Evolutionary conservation across 2,329 filamentous ascomycete genomes (phyloP), one percentile per base, ranked within the genome.

Genomic region (Pyricularia sp.): DNA sequence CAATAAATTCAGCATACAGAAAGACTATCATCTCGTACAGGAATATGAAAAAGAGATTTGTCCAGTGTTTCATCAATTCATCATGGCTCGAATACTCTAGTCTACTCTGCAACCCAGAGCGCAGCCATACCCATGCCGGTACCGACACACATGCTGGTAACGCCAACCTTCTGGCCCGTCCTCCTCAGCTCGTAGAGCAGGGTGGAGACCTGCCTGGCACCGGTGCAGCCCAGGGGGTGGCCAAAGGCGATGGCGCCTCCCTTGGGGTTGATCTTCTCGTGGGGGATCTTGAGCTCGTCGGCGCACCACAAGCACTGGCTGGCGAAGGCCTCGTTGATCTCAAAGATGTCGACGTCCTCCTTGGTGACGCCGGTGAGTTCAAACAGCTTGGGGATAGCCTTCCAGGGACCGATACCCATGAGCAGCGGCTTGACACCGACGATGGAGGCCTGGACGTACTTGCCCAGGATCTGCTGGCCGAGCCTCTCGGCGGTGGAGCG

Each of bases 241-340:
- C 95, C 93, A 77, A 97, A 97, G 12, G 94, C 94, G 79, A 97
- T 97, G 42, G 94, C 94, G 72, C 94, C 94, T 73, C 94, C 95
- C 86, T 97, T 97, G 75, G 94, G 94, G 83, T 98, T 98, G 77
- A 99, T 89, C 87, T 97, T 98, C 73, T 92, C 90, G 71, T 85
- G 77, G 68, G 93, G 91, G 31, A 99, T 81, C 64, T 90, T 90
- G 26, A 99, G 87, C 84, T 97, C 90, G 76, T 95, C 92, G 72
- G 92, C 88, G 80, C 93, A 97, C 91, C 92, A 98, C 73, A 98
- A 80, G 80, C 93, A 97, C 85, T 98, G 94, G 72, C 88, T 92
- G 36, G 95, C 95, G 79, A 99, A 99, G 0, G 95, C 95, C 86
- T 99, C 95, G 84, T 99, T 99, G 86, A 99, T 97, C 87, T 99